Evolutionary conservation across 2,329 filamentous ascomycete species (phyloP).

Genomic region (Alternaria ventricosa): DNA sequence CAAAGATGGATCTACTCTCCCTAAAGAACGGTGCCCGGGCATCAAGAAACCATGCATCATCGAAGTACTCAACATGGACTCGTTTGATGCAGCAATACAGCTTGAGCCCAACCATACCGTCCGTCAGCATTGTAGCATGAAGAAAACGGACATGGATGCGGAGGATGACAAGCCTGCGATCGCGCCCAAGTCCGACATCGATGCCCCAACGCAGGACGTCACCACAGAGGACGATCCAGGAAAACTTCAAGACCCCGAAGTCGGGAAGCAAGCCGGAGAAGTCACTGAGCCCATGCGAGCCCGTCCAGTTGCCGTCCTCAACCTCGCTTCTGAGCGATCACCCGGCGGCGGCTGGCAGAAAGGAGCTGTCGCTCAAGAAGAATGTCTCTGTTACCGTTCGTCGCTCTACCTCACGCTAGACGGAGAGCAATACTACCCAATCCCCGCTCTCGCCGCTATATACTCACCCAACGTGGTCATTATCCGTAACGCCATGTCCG

Average conservation of each 20-base stretch:
- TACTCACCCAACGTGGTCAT: constrained; percentile 68
- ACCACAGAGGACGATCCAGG: neutral
- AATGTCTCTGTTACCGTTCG: constrained; percentile 70
- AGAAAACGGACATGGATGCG: neutral
- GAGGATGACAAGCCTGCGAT: neutral
- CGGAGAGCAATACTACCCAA: constrained; percentile 61
- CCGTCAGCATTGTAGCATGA: constrained; percentile 8
- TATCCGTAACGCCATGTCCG: constrained; percentile 59
- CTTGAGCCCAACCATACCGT: constrained; percentile 30
- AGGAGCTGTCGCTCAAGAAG: constrained; percentile 71
- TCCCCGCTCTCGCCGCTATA: constrained; percentile 58
- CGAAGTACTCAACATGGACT: constrained; percentile 40
- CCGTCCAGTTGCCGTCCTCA: constrained; percentile 64
- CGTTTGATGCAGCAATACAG: constrained; percentile 41
- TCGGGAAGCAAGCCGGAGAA: neutral
- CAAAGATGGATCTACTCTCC: constrained; percentile 19
- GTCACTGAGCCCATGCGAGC: neutral
- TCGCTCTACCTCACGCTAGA: constrained; percentile 60
- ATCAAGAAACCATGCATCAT: constrained; percentile 32
- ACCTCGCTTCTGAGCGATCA: constrained; percentile 65
- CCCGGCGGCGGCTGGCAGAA: constrained; percentile 70
- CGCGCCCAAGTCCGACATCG: neutral
- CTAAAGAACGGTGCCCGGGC: constrained; percentile 31
- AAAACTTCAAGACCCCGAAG: neutral
- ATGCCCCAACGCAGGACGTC: neutral